Percentiles rank a stretch among this genome's conserved stretches.
Evolutionary conservation across 768 basidiomycete species (phyloP).

Genomic region (Albatrellus ellisii): DNA sequence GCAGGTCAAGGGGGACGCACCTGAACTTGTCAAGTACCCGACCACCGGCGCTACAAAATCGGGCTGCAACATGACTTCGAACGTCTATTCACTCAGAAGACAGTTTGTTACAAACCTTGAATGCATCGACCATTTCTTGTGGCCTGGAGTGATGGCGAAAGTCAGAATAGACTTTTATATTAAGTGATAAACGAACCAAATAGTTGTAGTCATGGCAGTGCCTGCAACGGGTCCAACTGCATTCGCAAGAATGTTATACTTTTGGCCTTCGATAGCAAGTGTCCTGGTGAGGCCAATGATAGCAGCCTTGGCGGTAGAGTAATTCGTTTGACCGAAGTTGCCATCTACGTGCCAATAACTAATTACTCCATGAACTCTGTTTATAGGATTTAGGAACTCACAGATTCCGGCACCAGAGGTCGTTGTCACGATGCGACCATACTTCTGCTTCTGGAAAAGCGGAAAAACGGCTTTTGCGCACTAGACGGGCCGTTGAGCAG

Average conservation of each 20-base stretch:
- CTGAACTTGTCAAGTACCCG: constrained; percentile 76
- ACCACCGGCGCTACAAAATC: constrained; percentile 90
- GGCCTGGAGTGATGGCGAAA: constrained; percentile 31
- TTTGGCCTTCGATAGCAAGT: constrained; percentile 82
- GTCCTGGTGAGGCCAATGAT: constrained; percentile 86
- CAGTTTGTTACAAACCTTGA: constrained; percentile 42
- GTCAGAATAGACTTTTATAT: constrained; percentile 22
- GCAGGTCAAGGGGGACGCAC: constrained; percentile 19
- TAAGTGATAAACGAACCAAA: constrained; percentile 40
- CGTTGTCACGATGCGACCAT: constrained; percentile 92
- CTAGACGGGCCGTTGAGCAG: constrained; percentile 23
- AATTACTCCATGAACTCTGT: too few relatives aligned
- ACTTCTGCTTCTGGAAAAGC: constrained; percentile 91
- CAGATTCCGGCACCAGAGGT: constrained; percentile 87
- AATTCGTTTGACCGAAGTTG: constrained; percentile 93
- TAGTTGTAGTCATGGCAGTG: constrained; percentile 69
- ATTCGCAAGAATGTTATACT: constrained; percentile 86
- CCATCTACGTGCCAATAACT: too few relatives aligned
- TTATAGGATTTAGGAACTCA: constrained; percentile 27
- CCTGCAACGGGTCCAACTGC: constrained; percentile 79
- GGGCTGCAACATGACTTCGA: too few relatives aligned
- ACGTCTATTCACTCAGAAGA: background rate
- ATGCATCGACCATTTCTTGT: constrained; percentile 77
- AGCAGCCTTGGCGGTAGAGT: constrained; percentile 86
- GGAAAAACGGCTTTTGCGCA: constrained; percentile 95